Evolutionary conservation across 2,329 filamentous ascomycete genomes (phyloP).

Genomic region (Claviceps citrina): DNA sequence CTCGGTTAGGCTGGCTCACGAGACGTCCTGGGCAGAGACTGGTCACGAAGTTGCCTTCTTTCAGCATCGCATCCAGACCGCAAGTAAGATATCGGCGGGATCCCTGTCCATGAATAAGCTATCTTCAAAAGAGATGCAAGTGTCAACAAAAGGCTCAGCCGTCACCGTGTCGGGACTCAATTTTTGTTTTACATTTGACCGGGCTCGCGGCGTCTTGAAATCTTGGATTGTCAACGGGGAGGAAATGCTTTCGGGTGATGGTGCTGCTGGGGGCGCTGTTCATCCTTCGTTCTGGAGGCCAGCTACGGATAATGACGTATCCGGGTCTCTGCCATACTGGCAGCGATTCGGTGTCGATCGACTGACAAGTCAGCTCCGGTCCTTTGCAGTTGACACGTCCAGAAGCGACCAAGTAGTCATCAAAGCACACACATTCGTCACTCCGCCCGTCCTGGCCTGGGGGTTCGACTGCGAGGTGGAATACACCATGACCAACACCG

Average conservation of each 20-base stretch:
- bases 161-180: neutral
- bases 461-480: slow-evolving; percentile 31
- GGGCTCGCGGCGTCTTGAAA: slow-evolving; percentile 26
- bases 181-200: slow-evolving; percentile 30
- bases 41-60: slow-evolving; percentile 41
- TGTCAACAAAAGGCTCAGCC: neutral
- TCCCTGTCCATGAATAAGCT: slow-evolving; percentile 1
- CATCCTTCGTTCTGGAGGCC: slow-evolving; percentile 45
- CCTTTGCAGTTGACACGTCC: slow-evolving; percentile 18
- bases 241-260: slow-evolving; percentile 20
- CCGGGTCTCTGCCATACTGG: slow-evolving; percentile 42
- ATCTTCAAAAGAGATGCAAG: neutral
- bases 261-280: slow-evolving; percentile 22
- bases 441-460: slow-evolving; percentile 48
- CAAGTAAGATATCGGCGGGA: slow-evolving; percentile 5
- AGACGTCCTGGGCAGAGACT: slow-evolving; percentile 33
- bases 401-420: slow-evolving; percentile 31
- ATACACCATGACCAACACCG: slow-evolving; percentile 35
- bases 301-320: slow-evolving; percentile 48
- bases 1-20: slow-evolving; percentile 25
- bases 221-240: slow-evolving; percentile 23
- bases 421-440: slow-evolving; percentile 37
- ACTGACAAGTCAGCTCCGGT: slow-evolving; percentile 30
- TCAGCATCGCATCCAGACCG: slow-evolving; percentile 26
- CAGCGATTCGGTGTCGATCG: slow-evolving; percentile 32